These are phyloP conservation scores for Pyrenophora graminea DNA, from an alignment of 2,329 filamentous ascomycete genomes.

Conservation along the genomic window DNA sequence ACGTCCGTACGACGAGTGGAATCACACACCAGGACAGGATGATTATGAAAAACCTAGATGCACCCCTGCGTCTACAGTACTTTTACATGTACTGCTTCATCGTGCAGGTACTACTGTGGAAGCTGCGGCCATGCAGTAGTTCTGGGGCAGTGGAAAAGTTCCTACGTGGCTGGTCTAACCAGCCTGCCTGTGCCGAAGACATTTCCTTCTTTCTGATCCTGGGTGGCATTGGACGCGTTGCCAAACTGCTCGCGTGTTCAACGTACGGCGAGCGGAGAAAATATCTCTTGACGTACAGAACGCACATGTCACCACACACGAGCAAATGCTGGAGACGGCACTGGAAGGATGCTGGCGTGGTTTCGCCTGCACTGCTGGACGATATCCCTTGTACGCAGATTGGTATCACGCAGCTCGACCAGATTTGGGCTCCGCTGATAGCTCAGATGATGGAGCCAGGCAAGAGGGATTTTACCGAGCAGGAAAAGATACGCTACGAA, in stretches of 20 bases:
- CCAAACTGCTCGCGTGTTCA: constrained; percentile 40
- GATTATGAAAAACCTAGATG: constrained; percentile 39
- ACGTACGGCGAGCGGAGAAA: constrained; percentile 39
- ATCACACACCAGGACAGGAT: constrained; percentile 35
- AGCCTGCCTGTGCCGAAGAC: constrained; percentile 42
- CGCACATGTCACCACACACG: constrained; percentile 42
- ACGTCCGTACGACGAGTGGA: constrained; percentile 38
- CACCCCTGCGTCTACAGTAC: constrained; percentile 41
- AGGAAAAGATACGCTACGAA: constrained; percentile 34
- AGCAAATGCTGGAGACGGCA: constrained; percentile 41
- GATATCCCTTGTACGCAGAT: constrained; percentile 43
- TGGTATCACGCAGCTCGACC: constrained; percentile 43
- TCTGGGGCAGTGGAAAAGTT: constrained; percentile 38
- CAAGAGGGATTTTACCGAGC: constrained; percentile 35
- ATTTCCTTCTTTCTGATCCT: constrained; percentile 43
- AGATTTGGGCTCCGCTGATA: constrained; percentile 43
- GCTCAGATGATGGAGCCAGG: constrained; percentile 38
- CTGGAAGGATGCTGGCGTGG: constrained; percentile 42
- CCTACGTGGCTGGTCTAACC: constrained; percentile 38
- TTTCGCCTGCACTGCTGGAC: constrained; percentile 41
- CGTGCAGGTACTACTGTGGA: constrained; percentile 39
- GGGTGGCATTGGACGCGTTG: constrained; percentile 41
- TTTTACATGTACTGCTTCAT: constrained; percentile 47
- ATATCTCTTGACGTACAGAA: constrained; percentile 41
- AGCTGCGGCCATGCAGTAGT: constrained; percentile 37